Conservation (phyloP, 371 early-diverging fungal genomes). For the Mucor circinelloides region DNA sequence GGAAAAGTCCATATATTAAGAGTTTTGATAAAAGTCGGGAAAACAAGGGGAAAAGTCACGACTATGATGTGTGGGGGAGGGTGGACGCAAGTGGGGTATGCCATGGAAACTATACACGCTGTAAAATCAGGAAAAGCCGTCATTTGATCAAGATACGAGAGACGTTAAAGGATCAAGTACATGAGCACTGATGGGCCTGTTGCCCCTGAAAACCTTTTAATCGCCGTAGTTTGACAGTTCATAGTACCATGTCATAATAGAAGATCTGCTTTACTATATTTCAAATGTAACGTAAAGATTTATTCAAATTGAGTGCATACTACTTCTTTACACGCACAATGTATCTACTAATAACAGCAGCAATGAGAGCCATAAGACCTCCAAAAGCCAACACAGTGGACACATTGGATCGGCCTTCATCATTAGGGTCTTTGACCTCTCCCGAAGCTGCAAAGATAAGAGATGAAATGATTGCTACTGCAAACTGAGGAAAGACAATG, state of each 20-base stretch:
- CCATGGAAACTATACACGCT: too few species aligned
- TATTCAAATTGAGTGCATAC: background rate
- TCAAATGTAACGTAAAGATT: background rate
- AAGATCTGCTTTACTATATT: too few species aligned
- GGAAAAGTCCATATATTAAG: background rate
- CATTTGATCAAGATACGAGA: too few species aligned
- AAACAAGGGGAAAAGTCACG: background rate
- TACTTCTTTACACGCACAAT: conserved; percentile 28
- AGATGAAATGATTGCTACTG: conserved; percentile 53
- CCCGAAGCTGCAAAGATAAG: conserved; percentile 46
- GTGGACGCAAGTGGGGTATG: too few species aligned
- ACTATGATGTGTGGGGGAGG: background rate
- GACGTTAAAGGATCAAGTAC: too few species aligned
- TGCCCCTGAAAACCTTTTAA: too few species aligned
- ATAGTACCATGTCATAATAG: too few species aligned
- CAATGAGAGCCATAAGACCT: conserved; percentile 59
- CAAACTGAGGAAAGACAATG: conserved; percentile 78
- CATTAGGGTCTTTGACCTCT: background rate
- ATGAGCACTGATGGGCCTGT: too few species aligned
- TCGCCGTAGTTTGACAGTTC: too few species aligned
- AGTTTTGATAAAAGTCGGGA: background rate
- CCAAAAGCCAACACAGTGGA: conserved; percentile 59
- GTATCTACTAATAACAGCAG: conserved; percentile 43
- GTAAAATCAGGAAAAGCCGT: too few species aligned
- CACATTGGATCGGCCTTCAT: conserved; percentile 30